Evolutionary conservation across 805 yeast genomes (phyloP), one percentile per base, ranked within the genome.

Genomic region (Candida chilensis): DNA sequence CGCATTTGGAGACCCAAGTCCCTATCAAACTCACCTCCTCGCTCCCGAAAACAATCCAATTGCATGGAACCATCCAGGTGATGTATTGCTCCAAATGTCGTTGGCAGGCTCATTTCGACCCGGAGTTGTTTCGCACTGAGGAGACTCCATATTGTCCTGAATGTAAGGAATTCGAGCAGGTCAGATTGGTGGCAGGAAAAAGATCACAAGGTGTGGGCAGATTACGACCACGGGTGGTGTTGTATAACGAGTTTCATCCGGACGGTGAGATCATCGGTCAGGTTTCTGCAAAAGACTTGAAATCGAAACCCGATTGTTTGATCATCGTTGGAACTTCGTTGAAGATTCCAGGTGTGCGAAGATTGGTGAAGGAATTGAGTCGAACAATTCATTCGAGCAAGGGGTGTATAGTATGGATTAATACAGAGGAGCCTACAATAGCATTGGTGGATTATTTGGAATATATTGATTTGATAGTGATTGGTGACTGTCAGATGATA

Each of bases 191-290:
- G 36, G 76, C 77, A 29, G 75, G 95, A 38, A 56, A 83, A 57
- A 75, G 78, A 41, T 57, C 58, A 31, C 88, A 56, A 62, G 86
- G 69, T 2, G 47, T 68, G 5, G 87, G 87, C 3, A 57, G 67
- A 30, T 45, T 78, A 24, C 60, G 84, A 35, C 86, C 87, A 2
- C 56, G 81, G 40, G 73, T 78, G 17, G 82, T 78, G 3, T 49
- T 78, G 7, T 78, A 88, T 61, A 67, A 83, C 59, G 85, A 87
- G 43, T 64, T 67, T 33, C 83, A 87, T 47, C 95, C 95, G 1
- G 94, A 86, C 48, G 87, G 92, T 37, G 94, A 90, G 27, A 71
- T 79, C 17, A 85, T 87, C 28, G 95, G 95, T 1, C 72, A 74
- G 31, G 71, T 82, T 4, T 70, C 86, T 4, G 79, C 79, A 12